phyloP scores from a whole-genome alignment of 768 basidiomycete genomes.

The Gelatoporia subvermispora region DNA sequence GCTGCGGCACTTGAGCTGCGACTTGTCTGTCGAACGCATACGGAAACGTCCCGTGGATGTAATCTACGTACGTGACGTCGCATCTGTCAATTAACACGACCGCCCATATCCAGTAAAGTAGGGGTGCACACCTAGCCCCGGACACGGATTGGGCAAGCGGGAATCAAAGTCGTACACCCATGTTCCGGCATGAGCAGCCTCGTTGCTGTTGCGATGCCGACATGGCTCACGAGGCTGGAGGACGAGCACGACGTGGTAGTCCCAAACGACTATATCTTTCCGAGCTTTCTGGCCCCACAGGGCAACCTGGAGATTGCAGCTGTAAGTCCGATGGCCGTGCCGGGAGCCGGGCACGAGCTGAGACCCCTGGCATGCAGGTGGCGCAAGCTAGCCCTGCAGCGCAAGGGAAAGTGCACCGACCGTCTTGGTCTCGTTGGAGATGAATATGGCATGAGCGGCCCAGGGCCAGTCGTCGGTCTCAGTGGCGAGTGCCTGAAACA shows the following conservation, averaged over 20 bases:
- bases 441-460: constrained; percentile 54
- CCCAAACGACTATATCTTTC: constrained; percentile 54
- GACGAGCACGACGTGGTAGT: constrained; percentile 67
- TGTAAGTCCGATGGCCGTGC: neutral
- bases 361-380: too few species aligned
- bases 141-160: constrained; percentile 44
- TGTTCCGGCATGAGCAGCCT: constrained; percentile 10
- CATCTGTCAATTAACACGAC: neutral
- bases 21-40: constrained; percentile 13
- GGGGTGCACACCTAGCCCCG: constrained; percentile 38
- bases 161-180: constrained; percentile 77
- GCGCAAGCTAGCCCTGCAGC: neutral
- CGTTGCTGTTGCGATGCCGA: neutral
- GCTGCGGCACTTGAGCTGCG: constrained; percentile 7
- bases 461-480: constrained; percentile 27
- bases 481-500: constrained; percentile 25
- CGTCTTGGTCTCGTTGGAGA: constrained; percentile 59
- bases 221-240: constrained; percentile 32
- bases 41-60: constrained; percentile 25
- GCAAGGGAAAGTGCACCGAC: constrained; percentile 28
- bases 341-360: neutral
- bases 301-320: constrained; percentile 43
- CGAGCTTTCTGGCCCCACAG: constrained; percentile 57
- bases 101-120: too few species aligned
- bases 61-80: constrained; percentile 17